Base-by-base conservation (phyloP, 179 eudicot species). In the Monotropa hypopitys region DNA sequence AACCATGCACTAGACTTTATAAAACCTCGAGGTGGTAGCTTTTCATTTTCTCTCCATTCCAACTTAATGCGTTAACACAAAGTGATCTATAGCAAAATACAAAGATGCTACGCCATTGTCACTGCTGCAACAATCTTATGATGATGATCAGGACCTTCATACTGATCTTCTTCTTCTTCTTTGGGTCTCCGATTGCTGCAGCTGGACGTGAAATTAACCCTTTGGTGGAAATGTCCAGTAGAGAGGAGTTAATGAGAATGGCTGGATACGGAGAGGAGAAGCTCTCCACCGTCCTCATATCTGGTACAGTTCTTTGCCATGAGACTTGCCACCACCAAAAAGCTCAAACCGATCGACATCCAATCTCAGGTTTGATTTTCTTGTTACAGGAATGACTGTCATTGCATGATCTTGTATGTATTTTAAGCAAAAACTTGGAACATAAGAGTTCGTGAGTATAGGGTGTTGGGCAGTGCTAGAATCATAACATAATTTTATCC, bases 211-310 rank as follows among this genome's bases (percentile, higher is more conserved):
- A 74, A 30, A 26, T 61, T 12, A 62, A 69, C 26, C 53, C 77
- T 32, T 54, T 53, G 65, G 78, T 79, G 28, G 84, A 84, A 38
- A 38, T 82, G 43, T 84, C 81, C 2, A 74, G 54, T 76, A 77
- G 83, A 35, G 91, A 89, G 40, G 94, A 92, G 28, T 79, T 89
- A 68, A 83, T 77, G 74, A 73, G 75, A 42, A 75, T 88, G 78
- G 94, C 92, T 16, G 97, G 98, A 7, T 94, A 94, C 80, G 98
- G 98, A 7, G 96, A 94, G 68, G 90, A 89, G 47, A 94, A 90
- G 90, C 90, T 94, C 40, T 92, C 97, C 51, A 89, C 90, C 7
- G 94, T 94, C 43, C 78, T 88, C 3, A 78, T 92, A 45, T 80
- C 81, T 4, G 98, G 97, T 54, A 67, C 82, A 5, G 32, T 92